Evolutionary conservation across 116 monocot genomes (phyloP).

Genomic region (Trichopus zeylanicus): DNA sequence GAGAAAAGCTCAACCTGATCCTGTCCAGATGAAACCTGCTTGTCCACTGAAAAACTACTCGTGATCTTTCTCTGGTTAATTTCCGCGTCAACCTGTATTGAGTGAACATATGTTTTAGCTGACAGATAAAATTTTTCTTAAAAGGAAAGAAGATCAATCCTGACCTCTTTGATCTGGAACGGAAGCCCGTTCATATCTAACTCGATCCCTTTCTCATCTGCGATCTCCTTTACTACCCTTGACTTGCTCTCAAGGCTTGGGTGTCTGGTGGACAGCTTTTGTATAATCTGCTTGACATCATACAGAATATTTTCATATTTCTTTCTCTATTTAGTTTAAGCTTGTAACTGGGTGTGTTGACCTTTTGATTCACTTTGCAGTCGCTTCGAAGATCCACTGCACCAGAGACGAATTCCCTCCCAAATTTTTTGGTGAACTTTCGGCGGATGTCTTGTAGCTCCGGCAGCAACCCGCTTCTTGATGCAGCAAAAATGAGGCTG

Average conservation of each 20-base stretch:
- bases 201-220: neutral
- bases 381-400: slow-evolving; percentile 44
- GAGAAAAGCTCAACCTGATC: neutral
- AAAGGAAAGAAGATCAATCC: neutral
- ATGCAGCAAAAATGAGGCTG: slow-evolving; percentile 45
- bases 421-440: slow-evolving; percentile 40
- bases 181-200: neutral
- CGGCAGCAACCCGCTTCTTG: slow-evolving; percentile 57
- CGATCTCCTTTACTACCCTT: neutral
- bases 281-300: neutral
- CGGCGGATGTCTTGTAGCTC: slow-evolving; percentile 51
- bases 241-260: neutral
- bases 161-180: neutral
- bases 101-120: neutral
- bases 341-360: slow-evolving; percentile 1
- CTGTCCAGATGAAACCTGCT: neutral
- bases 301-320: neutral
- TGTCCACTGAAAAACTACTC: neutral
- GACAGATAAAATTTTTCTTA: neutral
- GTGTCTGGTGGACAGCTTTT: neutral
- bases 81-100: neutral
- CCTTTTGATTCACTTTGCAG: slow-evolving; percentile 47
- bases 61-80: neutral
- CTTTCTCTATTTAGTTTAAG: no score
- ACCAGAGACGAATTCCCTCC: slow-evolving; percentile 41